A percentile compares a stretch with the other conserved stretches of the same genome.
These are phyloP conservation scores for Taphrina wiesneri DNA, from an alignment of 1,139 yeast genomes.

Conservation along the genomic window DNA sequence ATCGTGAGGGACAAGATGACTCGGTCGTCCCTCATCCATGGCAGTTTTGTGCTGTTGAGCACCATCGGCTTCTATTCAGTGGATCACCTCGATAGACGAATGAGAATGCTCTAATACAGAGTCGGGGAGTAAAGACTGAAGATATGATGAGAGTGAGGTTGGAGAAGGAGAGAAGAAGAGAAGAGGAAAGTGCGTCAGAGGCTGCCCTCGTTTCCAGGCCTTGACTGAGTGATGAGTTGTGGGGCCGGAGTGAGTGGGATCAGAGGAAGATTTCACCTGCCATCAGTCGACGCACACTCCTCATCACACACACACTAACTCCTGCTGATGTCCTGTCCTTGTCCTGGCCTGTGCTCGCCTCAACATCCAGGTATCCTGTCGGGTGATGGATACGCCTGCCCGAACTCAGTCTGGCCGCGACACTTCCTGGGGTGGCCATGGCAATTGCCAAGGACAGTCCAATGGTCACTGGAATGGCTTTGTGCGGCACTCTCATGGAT, in stretches of 20 bases:
- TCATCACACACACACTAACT: background rate
- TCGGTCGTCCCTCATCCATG: conserved; percentile 34
- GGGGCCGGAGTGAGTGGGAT: no score
- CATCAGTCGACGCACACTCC: conserved; percentile 3
- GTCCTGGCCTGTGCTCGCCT: background rate
- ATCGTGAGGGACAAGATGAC: conserved; percentile 26
- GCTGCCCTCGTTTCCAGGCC: background rate
- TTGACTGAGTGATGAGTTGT: background rate
- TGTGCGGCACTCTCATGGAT: conserved; percentile 14
- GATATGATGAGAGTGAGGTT: background rate
- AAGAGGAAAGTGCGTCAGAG: background rate
- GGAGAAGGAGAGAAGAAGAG: background rate
- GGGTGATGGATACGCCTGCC: conserved; percentile 16
- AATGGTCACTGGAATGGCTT: conserved; percentile 8
- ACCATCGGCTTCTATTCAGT: no score
- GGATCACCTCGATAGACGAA: background rate
- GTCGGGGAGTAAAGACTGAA: background rate
- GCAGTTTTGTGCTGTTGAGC: conserved; percentile 29
- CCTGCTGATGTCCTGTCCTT: background rate
- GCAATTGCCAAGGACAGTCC: conserved; percentile 12
- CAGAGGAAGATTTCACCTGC: background rate
- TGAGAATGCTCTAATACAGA: no score
- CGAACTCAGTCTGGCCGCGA: background rate
- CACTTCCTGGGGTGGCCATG: background rate
- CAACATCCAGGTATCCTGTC: conserved; percentile 12